Conservation (phyloP, 306 rosid genomes). For the cucumber (Cucumis sativus) region Cucumber_9930_V3 NC_026657.2:7691501-7692000, state of each 20-base stretch:
- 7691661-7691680: background rate
- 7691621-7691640: no score
- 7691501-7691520: no score
- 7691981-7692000: no score
- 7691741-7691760: no score
- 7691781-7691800: background rate
- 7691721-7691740: background rate
- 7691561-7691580: no score
- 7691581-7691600: no score
- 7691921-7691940: background rate
- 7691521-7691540: no score
- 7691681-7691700: background rate
- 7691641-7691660: no score
- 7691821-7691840: background rate
- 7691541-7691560: no score
- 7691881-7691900: background rate
- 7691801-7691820: background rate
- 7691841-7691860: background rate
- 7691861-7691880: background rate
- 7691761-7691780: background rate
- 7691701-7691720: background rate
- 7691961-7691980: background rate
- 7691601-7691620: background rate
- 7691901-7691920: background rate
- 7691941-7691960: background rate